Evolutionary conservation across 768 basidiomycete genomes (phyloP).

Genomic region (Termitomyces sp.): DNA sequence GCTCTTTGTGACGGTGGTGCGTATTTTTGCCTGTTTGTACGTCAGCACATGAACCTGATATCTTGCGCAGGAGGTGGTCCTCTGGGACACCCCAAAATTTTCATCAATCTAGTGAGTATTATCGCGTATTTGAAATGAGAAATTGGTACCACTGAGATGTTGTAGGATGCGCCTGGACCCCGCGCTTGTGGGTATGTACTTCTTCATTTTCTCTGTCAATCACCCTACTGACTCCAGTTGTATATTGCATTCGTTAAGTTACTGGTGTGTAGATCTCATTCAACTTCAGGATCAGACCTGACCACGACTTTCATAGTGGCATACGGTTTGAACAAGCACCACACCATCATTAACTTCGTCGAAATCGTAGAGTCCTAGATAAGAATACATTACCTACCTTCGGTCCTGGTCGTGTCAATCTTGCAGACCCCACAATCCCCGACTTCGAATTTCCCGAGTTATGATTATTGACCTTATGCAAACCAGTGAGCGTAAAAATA

Average conservation of each 20-base stretch:
- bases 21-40: conserved; percentile 21
- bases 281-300: neutral
- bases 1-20: conserved; percentile 94
- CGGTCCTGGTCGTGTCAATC: neutral
- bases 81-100: conserved; percentile 95
- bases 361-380: neutral
- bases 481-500: conserved; percentile 44
- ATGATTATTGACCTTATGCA: conserved; percentile 19
- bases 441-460: neutral
- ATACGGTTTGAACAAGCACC: conserved; percentile 85
- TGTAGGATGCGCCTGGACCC: conserved; percentile 82
- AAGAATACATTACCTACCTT: neutral
- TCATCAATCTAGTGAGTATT: conserved; percentile 80
- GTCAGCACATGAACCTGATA: neutral
- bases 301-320: conserved; percentile 48
- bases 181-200: conserved; percentile 81
- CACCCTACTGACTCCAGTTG: conserved; percentile 15
- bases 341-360: conserved; percentile 53
- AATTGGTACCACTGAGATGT: neutral
- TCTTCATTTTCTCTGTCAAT: neutral
- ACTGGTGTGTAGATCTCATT: conserved; percentile 25
- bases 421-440: neutral
- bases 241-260: conserved; percentile 18
- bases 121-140: neutral
- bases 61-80: conserved; percentile 73